Base-by-base conservation (phyloP, 176 grass and related monocot genomes). In the Otatea glauca region DNA sequence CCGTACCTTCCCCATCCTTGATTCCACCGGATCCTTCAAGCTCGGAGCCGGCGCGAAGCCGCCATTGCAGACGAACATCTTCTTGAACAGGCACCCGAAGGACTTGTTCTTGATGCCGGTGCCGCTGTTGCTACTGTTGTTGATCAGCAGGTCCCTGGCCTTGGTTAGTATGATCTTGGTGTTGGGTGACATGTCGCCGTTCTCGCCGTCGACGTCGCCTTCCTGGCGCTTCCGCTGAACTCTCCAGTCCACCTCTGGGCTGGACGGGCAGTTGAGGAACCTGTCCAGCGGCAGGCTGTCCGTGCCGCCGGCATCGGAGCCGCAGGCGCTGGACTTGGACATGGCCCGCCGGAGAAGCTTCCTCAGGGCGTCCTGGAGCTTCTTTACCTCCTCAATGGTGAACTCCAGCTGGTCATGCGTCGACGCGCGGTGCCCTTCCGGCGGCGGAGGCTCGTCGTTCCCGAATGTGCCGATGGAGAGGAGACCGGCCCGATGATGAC, bases 1-100 rank as follows among this genome's bases (percentile, higher is more conserved):
- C 94, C 95, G 91, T 92, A 98, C 95, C 92, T 92, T 98, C 63
- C 90, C 91, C 92, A 93, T 93, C 75, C 85, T 95, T 80, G 95
- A 90, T 41, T 98, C 91, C 25, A 85, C 80, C 2, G 82, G 89
- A 81, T 97, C 91, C 65, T 87, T 93, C 55, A 92, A 85, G 85
- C 68, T 92, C 7, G 68, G 80, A 15, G 89, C 25, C 35, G 80
- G 95, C 21, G 45, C 39, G 58, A 88, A 86, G 76, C 92, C 85
- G 23, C 91, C 87, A 56, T 86, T 58, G 49, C 92, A 98, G 50
- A 91, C 83, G 75, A 93, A 92, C 61, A 90, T 75, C 85, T 95
- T 94, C 85, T 92, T 95, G 11, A 98, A 80, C 38, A 98, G 83
- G 84, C 93, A 95, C 54, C 86, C 90, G 64, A 98, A 63, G 1